phyloP scores from a whole-genome alignment of 441 rosid species.

The Populus hybrid region DNA sequence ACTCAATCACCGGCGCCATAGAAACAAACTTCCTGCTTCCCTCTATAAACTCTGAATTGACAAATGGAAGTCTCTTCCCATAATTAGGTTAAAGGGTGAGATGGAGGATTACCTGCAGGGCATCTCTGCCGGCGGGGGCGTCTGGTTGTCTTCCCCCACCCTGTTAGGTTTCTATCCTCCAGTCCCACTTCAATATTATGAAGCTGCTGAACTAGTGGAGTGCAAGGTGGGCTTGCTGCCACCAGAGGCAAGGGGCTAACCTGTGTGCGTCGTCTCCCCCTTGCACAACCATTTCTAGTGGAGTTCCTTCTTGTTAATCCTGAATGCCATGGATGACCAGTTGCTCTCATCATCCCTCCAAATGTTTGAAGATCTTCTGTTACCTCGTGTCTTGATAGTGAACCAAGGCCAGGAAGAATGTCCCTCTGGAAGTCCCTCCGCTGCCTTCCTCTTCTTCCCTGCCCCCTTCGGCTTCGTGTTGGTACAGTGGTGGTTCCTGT shows the following conservation, averaged over 20 bases:
- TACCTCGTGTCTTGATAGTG: slow-evolving; percentile 86
- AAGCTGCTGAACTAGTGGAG: slow-evolving; percentile 56
- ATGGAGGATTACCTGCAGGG: slow-evolving; percentile 70
- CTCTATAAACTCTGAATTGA: slow-evolving; percentile 35
- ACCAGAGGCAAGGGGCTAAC: slow-evolving; percentile 40
- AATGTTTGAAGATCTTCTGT: slow-evolving; percentile 92
- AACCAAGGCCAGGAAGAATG: slow-evolving; percentile 89
- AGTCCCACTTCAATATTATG: slow-evolving; percentile 55
- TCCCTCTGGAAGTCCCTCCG: slow-evolving; percentile 98
- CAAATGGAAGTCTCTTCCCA: slow-evolving; percentile 20
- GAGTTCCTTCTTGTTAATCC: slow-evolving; percentile 73
- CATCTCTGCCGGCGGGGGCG: slow-evolving; percentile 91
- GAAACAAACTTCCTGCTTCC: slow-evolving; percentile 27
- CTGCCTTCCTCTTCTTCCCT: slow-evolving; percentile 89
- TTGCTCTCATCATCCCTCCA: slow-evolving; percentile 83
- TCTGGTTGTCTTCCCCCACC: slow-evolving; percentile 95
- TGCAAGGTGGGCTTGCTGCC: slow-evolving; percentile 27
- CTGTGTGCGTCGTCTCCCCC: slow-evolving; percentile 64
- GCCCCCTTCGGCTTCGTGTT: slow-evolving; percentile 66
- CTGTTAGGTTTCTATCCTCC: slow-evolving; percentile 79
- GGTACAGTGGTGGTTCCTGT: slow-evolving; percentile 34
- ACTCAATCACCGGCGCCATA: slow-evolving; percentile 22
- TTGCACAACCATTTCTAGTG: slow-evolving; percentile 58
- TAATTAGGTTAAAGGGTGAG: slow-evolving; percentile 52
- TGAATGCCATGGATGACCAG: slow-evolving; percentile 65